Evolutionary conservation across 1,139 yeast genomes (phyloP), one percentile per base, ranked within the genome.

Genomic region (Saccharomyces hybrid): DNA sequence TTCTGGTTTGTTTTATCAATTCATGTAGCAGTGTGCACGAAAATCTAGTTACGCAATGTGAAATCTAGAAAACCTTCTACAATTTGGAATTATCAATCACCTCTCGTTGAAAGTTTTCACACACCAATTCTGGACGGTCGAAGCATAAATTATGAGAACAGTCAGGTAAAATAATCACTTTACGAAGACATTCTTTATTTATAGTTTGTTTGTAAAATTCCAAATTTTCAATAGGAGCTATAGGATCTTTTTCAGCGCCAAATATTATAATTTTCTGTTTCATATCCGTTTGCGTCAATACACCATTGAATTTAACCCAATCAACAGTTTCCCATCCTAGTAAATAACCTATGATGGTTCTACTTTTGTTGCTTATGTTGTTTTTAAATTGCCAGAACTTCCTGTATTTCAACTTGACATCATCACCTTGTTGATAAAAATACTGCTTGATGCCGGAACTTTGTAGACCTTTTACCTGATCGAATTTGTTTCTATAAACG

Each of bases 381-480:
- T 63, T 61, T 51, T 61, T 59, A 32, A 60, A 67, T 55, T 67
- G 70, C 56, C 64, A 62, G 14, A 67, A 54, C 49, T 60, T 64
- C 26, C 67, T 53, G 51, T 66, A 67, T 14, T 47, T 11, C 26
- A 50, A 28, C 27, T 41, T 46, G 5, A 52, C 46, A 14, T 50
- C 49, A 5, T 57, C 50, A 9, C 47, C 28, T 25, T 55, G 57
- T 20, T 59, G 57, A 51, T 57, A 57, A 46, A 65, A 66, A 51
- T 65, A 67, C 23, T 57, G 57, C 47, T 53, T 56, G n/a, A 67
- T 67, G 0, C 71, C 71, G 4, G 68, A 61, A 51, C 70, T 66
- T 26, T 60, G 31, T 9, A 67, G 54, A 13, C 71, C 71, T 48
- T 61, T 65, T 27, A 56, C 56, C 53, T 66, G 70, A 52, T 67